Percentiles rank a stretch among this genome's conserved stretches.
Evolutionary conservation across 306 rosid genomes (phyloP).

Genomic region (Comarum palustre): DNA sequence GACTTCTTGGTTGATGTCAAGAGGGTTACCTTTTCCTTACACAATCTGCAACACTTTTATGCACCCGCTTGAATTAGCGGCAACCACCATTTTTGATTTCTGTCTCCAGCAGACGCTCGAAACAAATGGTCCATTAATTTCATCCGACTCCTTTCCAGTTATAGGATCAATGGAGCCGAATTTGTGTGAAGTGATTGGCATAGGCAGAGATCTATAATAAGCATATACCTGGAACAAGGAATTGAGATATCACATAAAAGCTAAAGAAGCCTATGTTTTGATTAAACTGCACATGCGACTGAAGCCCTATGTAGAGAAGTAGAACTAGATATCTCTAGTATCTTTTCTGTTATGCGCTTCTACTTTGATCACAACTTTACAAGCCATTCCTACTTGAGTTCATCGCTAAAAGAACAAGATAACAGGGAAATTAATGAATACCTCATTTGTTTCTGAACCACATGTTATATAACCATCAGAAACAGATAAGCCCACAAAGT

Average conservation of each 20-base stretch:
- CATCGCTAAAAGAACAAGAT: background rate
- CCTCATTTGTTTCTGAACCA: slow-evolving; percentile 98
- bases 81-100: slow-evolving; percentile 74
- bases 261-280: background rate
- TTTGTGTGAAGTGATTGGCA: slow-evolving; percentile 80
- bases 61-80: slow-evolving; percentile 90
- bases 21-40: slow-evolving; percentile 33
- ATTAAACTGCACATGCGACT: background rate
- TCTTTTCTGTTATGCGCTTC: background rate
- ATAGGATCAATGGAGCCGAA: slow-evolving; percentile 82
- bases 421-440: slow-evolving; percentile 24
- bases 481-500: slow-evolving; percentile 85
- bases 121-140: slow-evolving; percentile 80
- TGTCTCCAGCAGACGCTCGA: slow-evolving; percentile 96
- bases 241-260: slow-evolving; percentile 9
- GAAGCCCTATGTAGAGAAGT: background rate
- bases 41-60: slow-evolving; percentile 80
- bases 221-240: slow-evolving; percentile 64
- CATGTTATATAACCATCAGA: slow-evolving; percentile 86
- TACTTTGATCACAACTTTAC: background rate
- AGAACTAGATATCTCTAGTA: background rate
- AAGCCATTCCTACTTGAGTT: background rate
- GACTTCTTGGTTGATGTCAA: slow-evolving; percentile 11
- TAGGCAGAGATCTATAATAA: slow-evolving; percentile 73
- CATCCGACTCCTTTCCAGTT: slow-evolving; percentile 81